Conservation (phyloP, 2,329 filamentous ascomycete species). For the Stemphylium vesicarium region DNA sequence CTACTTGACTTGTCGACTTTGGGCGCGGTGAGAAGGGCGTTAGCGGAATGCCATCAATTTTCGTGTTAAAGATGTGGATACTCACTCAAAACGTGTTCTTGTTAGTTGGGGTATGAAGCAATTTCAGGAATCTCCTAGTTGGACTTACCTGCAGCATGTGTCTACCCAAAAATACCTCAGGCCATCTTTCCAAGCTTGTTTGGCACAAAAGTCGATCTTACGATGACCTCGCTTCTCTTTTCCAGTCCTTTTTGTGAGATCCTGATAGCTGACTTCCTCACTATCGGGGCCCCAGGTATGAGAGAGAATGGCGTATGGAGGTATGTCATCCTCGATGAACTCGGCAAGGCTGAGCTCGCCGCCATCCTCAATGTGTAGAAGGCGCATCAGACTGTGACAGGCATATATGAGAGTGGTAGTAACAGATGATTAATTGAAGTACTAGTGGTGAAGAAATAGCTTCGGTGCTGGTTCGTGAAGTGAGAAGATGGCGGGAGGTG, state of each 20-base stretch:
- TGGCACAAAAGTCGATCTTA: slow-evolving; percentile 21
- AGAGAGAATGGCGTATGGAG: slow-evolving; percentile 23
- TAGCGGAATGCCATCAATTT: too few species aligned
- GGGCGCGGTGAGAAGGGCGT: too few species aligned
- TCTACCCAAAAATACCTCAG: slow-evolving; percentile 22
- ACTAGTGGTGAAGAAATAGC: too few species aligned
- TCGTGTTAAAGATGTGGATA: too few species aligned
- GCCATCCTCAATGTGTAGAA: slow-evolving; percentile 14
- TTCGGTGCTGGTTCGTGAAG: too few species aligned
- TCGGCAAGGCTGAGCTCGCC: slow-evolving; percentile 11
- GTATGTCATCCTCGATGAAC: not conserved
- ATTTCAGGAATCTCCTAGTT: too few species aligned
- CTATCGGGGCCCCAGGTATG: slow-evolving; percentile 19
- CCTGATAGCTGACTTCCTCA: slow-evolving; percentile 19
- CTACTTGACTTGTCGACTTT: slow-evolving; percentile 20
- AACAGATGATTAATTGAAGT: too few species aligned
- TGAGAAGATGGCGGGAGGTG: too few species aligned
- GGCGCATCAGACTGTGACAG: slow-evolving; percentile 13
- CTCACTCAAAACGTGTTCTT: not conserved
- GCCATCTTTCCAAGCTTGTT: slow-evolving; percentile 15
- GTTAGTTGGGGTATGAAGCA: too few species aligned
- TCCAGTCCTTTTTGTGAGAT: slow-evolving; percentile 1
- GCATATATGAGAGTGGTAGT: too few species aligned
- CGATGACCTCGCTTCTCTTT: slow-evolving; percentile 7
- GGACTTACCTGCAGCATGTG: slow-evolving; percentile 20